These are phyloP conservation scores for Trichoderma asperelloides DNA, from an alignment of 495 filamentous ascomycete genomes.

Conservation along the genomic window DNA sequence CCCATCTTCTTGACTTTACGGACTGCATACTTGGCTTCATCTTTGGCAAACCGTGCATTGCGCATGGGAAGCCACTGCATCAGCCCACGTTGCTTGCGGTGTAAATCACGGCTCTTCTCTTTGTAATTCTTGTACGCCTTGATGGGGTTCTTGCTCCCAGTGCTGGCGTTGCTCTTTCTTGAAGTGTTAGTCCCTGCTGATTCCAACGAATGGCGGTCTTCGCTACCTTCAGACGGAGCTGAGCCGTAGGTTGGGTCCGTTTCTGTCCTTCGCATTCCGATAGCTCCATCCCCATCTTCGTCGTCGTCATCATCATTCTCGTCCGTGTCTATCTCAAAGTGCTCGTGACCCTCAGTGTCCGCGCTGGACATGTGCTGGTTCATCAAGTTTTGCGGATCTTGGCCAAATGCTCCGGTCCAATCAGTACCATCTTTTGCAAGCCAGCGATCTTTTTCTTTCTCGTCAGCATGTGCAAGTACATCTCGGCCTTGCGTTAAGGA, in stretches of 20 bases:
- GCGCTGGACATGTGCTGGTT: constrained; percentile 16
- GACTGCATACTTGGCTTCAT: constrained; percentile 55
- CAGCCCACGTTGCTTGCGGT: constrained; percentile 59
- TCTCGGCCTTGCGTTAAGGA: constrained; percentile 70
- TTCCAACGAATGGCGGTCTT: constrained; percentile 15
- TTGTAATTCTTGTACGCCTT: constrained; percentile 45
- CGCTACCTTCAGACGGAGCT: constrained; percentile 6
- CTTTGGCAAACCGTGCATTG: constrained; percentile 61
- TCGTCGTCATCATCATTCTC: constrained; percentile 33
- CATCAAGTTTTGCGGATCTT: constrained; percentile 44
- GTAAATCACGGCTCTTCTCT: constrained; percentile 43
- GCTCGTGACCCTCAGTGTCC: constrained; percentile 35
- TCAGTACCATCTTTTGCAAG: constrained; percentile 71
- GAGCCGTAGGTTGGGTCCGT: background rate
- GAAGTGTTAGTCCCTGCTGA: constrained; percentile 14
- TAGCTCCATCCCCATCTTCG: constrained; percentile 32
- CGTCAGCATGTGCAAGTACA: constrained; percentile 59
- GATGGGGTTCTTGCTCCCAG: constrained; percentile 34
- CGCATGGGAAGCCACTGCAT: constrained; percentile 74
- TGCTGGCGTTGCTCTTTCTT: constrained; percentile 11
- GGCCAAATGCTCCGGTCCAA: constrained; percentile 78
- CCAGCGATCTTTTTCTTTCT: constrained; percentile 68
- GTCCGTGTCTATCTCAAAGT: constrained; percentile 33
- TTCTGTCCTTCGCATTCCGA: constrained; percentile 16
- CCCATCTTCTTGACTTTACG: constrained; percentile 48